A percentile compares a stretch with the other conserved stretches of the same genome.
Conservation (phyloP, 352 stramenopile genomes). For the Globisporangium cylindrosporum region DNA sequence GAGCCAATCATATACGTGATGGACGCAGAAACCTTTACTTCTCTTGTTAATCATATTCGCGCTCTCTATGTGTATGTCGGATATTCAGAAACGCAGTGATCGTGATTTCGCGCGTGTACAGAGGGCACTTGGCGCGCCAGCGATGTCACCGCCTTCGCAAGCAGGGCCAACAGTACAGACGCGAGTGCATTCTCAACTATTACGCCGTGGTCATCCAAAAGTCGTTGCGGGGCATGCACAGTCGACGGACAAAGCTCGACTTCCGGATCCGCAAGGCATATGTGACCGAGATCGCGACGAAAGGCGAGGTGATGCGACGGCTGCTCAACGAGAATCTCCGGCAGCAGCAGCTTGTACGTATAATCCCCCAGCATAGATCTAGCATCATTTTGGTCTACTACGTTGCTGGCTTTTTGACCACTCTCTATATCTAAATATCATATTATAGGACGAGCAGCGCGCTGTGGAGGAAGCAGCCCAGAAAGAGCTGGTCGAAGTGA, state of each 20-base stretch:
- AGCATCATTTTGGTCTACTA: background rate
- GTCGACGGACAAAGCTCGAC: constrained; percentile 44
- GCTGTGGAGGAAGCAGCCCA: constrained; percentile 31
- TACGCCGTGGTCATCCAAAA: constrained; percentile 62
- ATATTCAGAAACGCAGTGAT: constrained; percentile 45
- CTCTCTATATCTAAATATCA: background rate
- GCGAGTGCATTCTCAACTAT: constrained; percentile 35
- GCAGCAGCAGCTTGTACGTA: constrained; percentile 32
- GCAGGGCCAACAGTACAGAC: constrained; percentile 22
- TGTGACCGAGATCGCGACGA: constrained; percentile 42
- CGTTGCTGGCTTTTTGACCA: background rate
- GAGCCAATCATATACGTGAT: no score
- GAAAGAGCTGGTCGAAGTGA: constrained; percentile 49
- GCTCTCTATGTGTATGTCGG: background rate
- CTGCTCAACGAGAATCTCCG: constrained; percentile 40
- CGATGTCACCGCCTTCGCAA: constrained; percentile 24
- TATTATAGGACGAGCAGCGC: constrained; percentile 29
- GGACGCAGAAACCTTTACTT: no score
- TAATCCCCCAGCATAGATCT: background rate
- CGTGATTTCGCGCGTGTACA: constrained; percentile 52
- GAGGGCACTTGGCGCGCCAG: constrained; percentile 46
- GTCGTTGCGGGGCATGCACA: constrained; percentile 39
- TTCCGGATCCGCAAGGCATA: constrained; percentile 64
- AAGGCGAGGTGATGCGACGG: constrained; percentile 47
- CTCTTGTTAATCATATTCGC: no score